Base-by-base conservation (phyloP, 371 early-diverging fungal species). In the Actinomortierella ambigua region DNA sequence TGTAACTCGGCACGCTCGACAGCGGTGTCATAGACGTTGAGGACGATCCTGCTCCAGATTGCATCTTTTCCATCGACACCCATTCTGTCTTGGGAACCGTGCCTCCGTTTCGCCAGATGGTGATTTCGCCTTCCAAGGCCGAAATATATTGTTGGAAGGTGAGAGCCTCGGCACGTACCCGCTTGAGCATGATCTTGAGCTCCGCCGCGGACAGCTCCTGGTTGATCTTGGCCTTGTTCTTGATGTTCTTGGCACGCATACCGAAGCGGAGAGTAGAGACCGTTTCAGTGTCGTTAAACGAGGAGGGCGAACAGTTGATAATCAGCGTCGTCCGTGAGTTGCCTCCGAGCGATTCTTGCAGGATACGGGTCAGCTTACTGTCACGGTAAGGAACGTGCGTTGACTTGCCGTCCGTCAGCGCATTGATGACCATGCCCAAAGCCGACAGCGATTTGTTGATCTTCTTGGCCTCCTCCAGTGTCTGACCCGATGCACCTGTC, bases 371-470 rank as follows among this genome's bases (percentile, higher is more conserved):
- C 55, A 99, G 83, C 80, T 99, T 99, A 49, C 94, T 94, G 83
- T 99, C 99, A 77, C 99, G 91, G 83, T 98, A 99, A 26, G 99
- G 99, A 70, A 99, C 86, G 77, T 98, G 98, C 34, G 90, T 87
- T 6, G 95, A 92, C 87, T 94, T 91, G 70, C 93, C 93, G 60
- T 93, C 94, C 3, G 95, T 94, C 57, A 99, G 82, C 23, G 98
- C 90, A 75, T 96, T 96, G 76, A 99, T 99, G 60, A 99, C 99
- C 94, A 96, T 99, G 51, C 99, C 99, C 18, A 99, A 85, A 0
- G 97, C 94, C 2, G 96, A 93, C 14, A 99, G 84, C 0, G 98
- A 98, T 82, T 95, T 98, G 86, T 99, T 99, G 80, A 99, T 99
- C 81, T 96, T 97, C 79, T 98, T 98, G 61, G 99, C 99, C 79